Conservation (phyloP, 2,329 filamentous ascomycete species). For the Xylariaceae sp. region DNA sequence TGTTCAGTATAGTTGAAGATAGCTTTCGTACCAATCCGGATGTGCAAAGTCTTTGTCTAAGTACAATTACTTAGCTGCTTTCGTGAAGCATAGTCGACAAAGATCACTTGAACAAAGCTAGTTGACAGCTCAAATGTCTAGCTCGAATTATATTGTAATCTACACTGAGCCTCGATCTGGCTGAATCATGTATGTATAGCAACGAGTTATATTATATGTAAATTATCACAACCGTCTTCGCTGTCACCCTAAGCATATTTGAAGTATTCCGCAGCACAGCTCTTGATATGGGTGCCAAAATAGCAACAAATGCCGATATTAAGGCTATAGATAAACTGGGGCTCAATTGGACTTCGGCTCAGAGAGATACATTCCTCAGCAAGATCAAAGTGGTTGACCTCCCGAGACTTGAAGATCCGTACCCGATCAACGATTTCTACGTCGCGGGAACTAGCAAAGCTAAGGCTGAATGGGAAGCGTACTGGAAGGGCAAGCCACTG, state of each 20-base stretch:
- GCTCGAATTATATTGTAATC: too few species aligned
- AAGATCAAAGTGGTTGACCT: conserved; percentile 12
- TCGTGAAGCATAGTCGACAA: too few species aligned
- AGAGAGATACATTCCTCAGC: conserved; percentile 8
- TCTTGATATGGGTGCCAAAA: not conserved
- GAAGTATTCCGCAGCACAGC: not conserved
- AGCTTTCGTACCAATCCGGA: too few species aligned
- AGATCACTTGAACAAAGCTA: too few species aligned
- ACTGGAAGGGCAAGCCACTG: conserved; percentile 10
- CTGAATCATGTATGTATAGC: too few species aligned
- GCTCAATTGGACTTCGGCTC: conserved; percentile 11
- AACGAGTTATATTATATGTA: too few species aligned
- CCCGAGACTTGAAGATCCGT: conserved; percentile 5
- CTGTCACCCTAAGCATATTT: not conserved
- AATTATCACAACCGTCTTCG: too few species aligned
- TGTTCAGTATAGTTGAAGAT: too few species aligned
- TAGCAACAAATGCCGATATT: not conserved
- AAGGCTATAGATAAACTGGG: conserved; percentile 7
- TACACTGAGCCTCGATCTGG: too few species aligned
- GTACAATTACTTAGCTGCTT: too few species aligned
- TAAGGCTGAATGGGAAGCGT: conserved; percentile 12
- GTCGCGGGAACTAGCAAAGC: conserved; percentile 15
- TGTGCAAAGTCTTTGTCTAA: too few species aligned
- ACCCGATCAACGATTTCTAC: conserved; percentile 14
- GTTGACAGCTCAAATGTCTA: not conserved